Evolutionary conservation across 495 filamentous ascomycete species (phyloP), one percentile per base, ranked within the genome.

Genomic region (Neurospora pannonica): DNA sequence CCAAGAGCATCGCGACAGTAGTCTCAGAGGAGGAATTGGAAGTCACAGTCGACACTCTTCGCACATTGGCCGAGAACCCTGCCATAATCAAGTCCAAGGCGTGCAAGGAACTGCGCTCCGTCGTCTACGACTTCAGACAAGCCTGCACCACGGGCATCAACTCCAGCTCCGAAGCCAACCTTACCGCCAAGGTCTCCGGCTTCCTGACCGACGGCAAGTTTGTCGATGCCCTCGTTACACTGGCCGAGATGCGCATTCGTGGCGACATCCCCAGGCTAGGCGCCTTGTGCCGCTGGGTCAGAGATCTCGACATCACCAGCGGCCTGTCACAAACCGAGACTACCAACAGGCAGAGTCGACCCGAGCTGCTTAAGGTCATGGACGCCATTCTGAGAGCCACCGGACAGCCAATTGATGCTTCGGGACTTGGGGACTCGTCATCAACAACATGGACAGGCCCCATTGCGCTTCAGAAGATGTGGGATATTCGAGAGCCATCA

Each of bases 241-340:
- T 86, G n/a, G 79, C 83, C 42, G 85, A 86, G 81, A 87, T 86
- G 84, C 76, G 78, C 21, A 83, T 86, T 7, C 76, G 83, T 37
- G 75, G 78, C 13, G 77, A 86, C 46, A 78, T 77, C 28, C 85
- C 83, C 13, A 85, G 85, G 69, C 77, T 86, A 9, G 85, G 85
- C 5, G 83, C 85, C 2, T 78, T 87, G 11, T 85, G 84, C 72
- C 79, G 85, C 46, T 87, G 85, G 85, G 85, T 87, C 39, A 77
- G 85, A 69, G 85, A 86, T 71, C 78, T 86, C 34, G 85, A 87
- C 74, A 82, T 84, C 39, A 82, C 85, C 67, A 85, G 82, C 76
- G 83, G 84, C 9, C 74, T 86, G 2, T 81, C 79, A 3, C 79
- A 75, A 19, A 54, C 75, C 17, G 54, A 67, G 19, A 67, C 54